A percentile compares a stretch with the other conserved stretches of the same genome.
Conservation (phyloP, 1,139 yeast species). For the Candida labiduridarum region DNA sequence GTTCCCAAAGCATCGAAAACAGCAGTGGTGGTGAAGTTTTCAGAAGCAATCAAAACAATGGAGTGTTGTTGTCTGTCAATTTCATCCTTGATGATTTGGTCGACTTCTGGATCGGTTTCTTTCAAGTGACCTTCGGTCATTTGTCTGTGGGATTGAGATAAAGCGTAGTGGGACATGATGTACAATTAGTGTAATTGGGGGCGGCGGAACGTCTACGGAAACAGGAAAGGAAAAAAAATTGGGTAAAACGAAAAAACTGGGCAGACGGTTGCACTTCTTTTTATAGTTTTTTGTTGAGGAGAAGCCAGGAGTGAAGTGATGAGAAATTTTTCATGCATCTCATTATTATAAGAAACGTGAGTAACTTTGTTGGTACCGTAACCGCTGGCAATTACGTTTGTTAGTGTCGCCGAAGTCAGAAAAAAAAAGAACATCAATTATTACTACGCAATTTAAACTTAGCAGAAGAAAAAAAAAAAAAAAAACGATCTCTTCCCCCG, state of each 20-base stretch:
- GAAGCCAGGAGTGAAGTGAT: neutral
- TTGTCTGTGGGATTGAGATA: slow-evolving; percentile 66
- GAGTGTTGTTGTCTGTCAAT: slow-evolving; percentile 93
- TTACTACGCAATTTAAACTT: neutral
- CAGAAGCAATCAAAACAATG: slow-evolving; percentile 90
- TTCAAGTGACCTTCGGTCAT: slow-evolving; percentile 69
- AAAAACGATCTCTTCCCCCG: neutral
- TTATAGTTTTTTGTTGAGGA: slow-evolving; percentile 1
- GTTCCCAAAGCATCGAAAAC: slow-evolving; percentile 94
- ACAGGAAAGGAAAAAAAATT: neutral
- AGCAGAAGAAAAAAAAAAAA: neutral
- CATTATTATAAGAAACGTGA: neutral
- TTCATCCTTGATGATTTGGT: slow-evolving; percentile 81
- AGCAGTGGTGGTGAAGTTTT: slow-evolving; percentile 91
- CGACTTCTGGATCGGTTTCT: slow-evolving; percentile 84
- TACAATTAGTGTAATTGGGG: slow-evolving; percentile 5
- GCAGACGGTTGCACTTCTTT: neutral
- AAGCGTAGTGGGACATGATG: slow-evolving; percentile 53
- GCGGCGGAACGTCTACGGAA: neutral
- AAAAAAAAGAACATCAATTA: neutral
- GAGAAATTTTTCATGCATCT: slow-evolving; percentile 3
- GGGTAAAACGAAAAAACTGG: neutral
- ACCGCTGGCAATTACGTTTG: too few species aligned
- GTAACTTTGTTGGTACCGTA: neutral
- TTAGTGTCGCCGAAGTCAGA: neutral